Conservation (phyloP, 2,329 filamentous ascomycete genomes). For the Coniella lustricola region DNA sequence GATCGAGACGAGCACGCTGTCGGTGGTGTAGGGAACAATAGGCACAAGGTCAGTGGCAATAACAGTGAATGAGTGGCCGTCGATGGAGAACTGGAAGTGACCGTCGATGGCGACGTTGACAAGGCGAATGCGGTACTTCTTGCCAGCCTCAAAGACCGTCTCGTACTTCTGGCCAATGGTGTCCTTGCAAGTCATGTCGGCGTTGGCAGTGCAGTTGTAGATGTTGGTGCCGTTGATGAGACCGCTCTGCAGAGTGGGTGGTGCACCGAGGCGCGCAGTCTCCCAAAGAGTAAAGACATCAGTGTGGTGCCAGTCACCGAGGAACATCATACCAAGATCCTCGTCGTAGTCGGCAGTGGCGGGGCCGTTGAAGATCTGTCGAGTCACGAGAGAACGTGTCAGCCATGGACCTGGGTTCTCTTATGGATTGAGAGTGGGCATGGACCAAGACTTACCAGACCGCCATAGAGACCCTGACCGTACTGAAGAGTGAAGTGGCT, state of each 20-base stretch:
- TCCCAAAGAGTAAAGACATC: slow-evolving; percentile 19
- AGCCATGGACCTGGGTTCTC: too few relatives aligned
- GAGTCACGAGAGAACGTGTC: too few relatives aligned
- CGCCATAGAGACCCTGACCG: slow-evolving; percentile 38
- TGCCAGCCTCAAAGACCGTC: slow-evolving; percentile 26
- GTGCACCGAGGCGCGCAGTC: slow-evolving; percentile 13
- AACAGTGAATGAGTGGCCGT: slow-evolving; percentile 50
- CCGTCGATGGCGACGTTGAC: slow-evolving; percentile 40
- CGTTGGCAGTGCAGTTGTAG: slow-evolving; percentile 9
- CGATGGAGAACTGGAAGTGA: slow-evolving; percentile 43
- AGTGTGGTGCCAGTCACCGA: slow-evolving; percentile 43
- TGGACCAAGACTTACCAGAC: background rate
- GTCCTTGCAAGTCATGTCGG: slow-evolving; percentile 16
- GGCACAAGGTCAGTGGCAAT: slow-evolving; percentile 54
- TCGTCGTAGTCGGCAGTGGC: slow-evolving; percentile 39
- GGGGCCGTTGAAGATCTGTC: slow-evolving; percentile 38
- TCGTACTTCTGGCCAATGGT: slow-evolving; percentile 22
- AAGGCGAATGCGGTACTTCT: slow-evolving; percentile 38
- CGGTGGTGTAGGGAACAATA: slow-evolving; percentile 45
- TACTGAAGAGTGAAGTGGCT: slow-evolving; percentile 28
- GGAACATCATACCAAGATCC: slow-evolving; percentile 39
- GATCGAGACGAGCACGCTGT: slow-evolving; percentile 36
- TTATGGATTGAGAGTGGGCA: background rate
- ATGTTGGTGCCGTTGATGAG: slow-evolving; percentile 18
- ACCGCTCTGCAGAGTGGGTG: slow-evolving; percentile 19